A percentile compares a stretch with the other conserved stretches of the same genome.
Conservation (phyloP, 2,329 filamentous ascomycete species). For the Pseudogymnoascus sp. region DNA sequence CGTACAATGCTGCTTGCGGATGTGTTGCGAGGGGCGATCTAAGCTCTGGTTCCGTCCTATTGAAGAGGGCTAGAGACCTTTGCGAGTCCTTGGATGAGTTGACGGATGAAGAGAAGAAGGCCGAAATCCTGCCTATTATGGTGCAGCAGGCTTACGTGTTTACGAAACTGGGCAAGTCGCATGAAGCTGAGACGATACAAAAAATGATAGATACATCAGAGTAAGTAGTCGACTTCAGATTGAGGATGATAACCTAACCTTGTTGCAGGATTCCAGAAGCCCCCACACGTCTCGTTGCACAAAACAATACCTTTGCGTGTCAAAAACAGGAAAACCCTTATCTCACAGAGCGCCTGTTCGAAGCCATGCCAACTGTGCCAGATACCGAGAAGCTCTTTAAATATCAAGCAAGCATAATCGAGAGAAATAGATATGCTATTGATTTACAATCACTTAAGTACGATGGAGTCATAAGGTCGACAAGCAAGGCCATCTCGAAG, state of each 20-base stretch:
- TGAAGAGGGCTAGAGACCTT: conserved; percentile 61
- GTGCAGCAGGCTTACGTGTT: conserved; percentile 70
- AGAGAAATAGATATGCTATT: conserved; percentile 54
- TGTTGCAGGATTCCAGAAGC: conserved; percentile 53
- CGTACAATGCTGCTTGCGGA: conserved; percentile 70
- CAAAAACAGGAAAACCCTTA: conserved; percentile 53
- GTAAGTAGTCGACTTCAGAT: conserved; percentile 37
- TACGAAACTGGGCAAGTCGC: conserved; percentile 53
- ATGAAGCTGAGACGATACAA: conserved; percentile 56
- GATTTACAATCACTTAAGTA: conserved; percentile 61
- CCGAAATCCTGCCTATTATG: conserved; percentile 65
- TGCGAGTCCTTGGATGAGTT: conserved; percentile 68
- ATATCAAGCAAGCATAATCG: conserved; percentile 56
- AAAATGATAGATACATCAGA: conserved; percentile 51
- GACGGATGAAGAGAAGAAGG: conserved; percentile 62
- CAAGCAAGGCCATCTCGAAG: conserved; percentile 36
- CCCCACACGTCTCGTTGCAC: conserved; percentile 56
- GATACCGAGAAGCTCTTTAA: conserved; percentile 58
- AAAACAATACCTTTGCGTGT: conserved; percentile 50
- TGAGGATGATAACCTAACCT: conserved; percentile 25
- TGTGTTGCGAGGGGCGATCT: conserved; percentile 63
- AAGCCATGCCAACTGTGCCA: conserved; percentile 42
- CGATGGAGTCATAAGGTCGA: conserved; percentile 46
- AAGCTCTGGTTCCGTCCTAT: conserved; percentile 52
- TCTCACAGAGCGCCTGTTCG: conserved; percentile 52